Percentiles rank a stretch among this genome's conserved stretches.
These are phyloP conservation scores for Smallanthus sonchifolius DNA, from an alignment of 129 eudicot genomes.

Conservation along the genomic window DNA sequence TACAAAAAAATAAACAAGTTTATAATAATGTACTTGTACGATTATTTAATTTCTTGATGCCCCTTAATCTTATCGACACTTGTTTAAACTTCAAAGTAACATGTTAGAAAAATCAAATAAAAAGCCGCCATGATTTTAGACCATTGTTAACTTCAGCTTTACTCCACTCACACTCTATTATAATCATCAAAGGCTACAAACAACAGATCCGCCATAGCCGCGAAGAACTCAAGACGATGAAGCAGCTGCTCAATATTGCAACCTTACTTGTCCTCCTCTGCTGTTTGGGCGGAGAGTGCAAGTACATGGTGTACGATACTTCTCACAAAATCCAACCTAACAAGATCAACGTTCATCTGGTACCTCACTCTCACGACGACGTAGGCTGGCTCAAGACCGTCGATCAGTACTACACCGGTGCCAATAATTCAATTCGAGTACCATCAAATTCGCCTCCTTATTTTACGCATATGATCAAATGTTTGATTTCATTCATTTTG, in stretches of 20 bases:
- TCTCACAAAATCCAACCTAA: constrained; percentile 20
- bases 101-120: neutral
- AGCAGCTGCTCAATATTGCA: neutral
- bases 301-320: constrained; percentile 49
- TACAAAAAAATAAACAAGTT: no score
- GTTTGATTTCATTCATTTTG: constrained; percentile 5
- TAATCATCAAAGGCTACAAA: neutral
- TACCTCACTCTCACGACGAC: constrained; percentile 57
- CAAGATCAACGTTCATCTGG: constrained; percentile 58
- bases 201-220: neutral
- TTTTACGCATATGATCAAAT: neutral
- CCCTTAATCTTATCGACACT: no score
- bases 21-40: no score
- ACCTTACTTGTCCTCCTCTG: constrained; percentile 16
- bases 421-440: constrained; percentile 80
- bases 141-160: constrained; percentile 13
- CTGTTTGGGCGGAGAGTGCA: constrained; percentile 18
- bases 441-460: neutral
- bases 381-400: constrained; percentile 70
- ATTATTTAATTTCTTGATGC: no score
- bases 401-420: constrained; percentile 63
- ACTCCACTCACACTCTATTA: no score
- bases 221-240: constrained; percentile 2
- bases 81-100: neutral
- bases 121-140: neutral